These are phyloP conservation scores for Ogataea populi-albae DNA, from an alignment of 805 yeast genomes.

Conservation along the genomic window DNA sequence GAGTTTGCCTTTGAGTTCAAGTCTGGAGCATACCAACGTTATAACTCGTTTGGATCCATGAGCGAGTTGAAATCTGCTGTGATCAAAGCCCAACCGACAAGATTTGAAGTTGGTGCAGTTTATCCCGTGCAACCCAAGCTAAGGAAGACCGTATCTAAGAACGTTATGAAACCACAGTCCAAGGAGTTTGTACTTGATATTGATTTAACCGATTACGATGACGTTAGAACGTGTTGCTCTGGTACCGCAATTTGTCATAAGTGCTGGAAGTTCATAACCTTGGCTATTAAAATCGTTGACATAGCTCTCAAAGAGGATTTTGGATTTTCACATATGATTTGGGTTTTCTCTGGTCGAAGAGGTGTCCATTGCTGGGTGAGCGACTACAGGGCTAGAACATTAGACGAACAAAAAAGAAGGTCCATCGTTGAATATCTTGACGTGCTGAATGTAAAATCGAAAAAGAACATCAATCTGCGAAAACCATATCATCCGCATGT, in stretches of 20 bases:
- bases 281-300: constrained; percentile 77
- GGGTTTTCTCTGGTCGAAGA: constrained; percentile 98
- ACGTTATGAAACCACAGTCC: constrained; percentile 71
- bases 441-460: constrained; percentile 55
- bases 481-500: constrained; percentile 91
- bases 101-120: constrained; percentile 94
- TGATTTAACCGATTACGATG: constrained; percentile 96
- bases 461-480: constrained; percentile 48
- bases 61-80: constrained; percentile 81
- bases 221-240: constrained; percentile 86
- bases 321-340: constrained; percentile 79
- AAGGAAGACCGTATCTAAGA: constrained; percentile 70
- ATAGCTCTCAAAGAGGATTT: constrained; percentile 77
- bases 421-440: constrained; percentile 84
- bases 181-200: constrained; percentile 95
- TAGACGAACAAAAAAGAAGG: constrained; percentile 72
- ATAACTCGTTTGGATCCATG: constrained; percentile 64
- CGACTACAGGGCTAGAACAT: constrained; percentile 71
- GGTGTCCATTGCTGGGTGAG: constrained; percentile 99
- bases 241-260: constrained; percentile 80
- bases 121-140: constrained; percentile 86
- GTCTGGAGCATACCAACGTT: constrained; percentile 87
- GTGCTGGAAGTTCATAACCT: constrained; percentile 91
- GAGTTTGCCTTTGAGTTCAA: constrained; percentile 91
- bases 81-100: constrained; percentile 69